A percentile compares a stretch with the other conserved stretches of the same genome.
phyloP scores from a whole-genome alignment of 2,329 filamentous ascomycete genomes.

The Colletotrichum nymphaeae region DNA sequence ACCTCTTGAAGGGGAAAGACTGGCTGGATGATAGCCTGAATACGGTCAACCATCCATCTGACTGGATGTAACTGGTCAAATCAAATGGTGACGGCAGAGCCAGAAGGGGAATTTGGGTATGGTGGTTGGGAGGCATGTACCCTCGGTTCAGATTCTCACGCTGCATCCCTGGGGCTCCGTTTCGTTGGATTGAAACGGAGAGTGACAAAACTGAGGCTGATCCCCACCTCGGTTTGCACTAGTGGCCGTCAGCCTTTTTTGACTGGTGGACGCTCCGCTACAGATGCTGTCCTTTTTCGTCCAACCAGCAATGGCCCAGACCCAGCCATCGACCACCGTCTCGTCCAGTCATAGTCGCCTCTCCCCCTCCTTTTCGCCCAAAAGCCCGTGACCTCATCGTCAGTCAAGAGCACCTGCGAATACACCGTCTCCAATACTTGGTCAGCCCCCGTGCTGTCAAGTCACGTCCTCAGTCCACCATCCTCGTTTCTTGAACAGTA shows the following conservation, averaged over 20 bases:
- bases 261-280: slow-evolving; percentile 15
- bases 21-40: background rate
- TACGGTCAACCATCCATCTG: background rate
- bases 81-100: background rate
- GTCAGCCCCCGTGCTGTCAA: background rate
- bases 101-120: background rate
- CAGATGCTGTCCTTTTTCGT: slow-evolving; percentile 10
- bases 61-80: background rate
- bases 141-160: background rate
- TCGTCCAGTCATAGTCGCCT: background rate
- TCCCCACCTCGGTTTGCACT: background rate
- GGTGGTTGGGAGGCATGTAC: background rate
- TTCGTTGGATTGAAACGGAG: background rate
- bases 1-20: slow-evolving; percentile 18
- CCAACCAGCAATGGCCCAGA: slow-evolving; percentile 18
- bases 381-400: slow-evolving; percentile 28
- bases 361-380: background rate
- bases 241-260: slow-evolving; percentile 6
- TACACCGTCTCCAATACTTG: background rate
- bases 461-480: background rate
- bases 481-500: background rate
- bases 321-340: background rate
- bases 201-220: background rate
- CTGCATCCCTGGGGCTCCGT: background rate
- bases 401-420: slow-evolving; percentile 1